Evolutionary conservation across 2,329 filamentous ascomycete genomes (phyloP).

Genomic region (Stachybotrys echinatus): DNA sequence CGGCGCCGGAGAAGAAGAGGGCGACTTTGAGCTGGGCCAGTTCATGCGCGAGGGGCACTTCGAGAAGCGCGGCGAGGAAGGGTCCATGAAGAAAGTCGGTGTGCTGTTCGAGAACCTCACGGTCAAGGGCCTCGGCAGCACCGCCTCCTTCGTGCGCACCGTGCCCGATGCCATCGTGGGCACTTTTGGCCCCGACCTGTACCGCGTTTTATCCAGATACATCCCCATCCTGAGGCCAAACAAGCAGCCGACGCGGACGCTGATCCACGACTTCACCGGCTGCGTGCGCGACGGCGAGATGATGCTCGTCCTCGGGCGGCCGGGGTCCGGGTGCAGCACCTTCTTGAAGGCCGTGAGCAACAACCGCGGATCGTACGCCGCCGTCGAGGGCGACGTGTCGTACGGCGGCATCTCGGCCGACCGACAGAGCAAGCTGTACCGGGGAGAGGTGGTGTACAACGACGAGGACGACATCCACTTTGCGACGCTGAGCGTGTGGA

Average conservation of each 20-base stretch:
- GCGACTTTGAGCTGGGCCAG: slow-evolving; percentile 59
- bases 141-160: slow-evolving; percentile 64
- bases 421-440: slow-evolving; percentile 62
- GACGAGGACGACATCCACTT: slow-evolving; percentile 74
- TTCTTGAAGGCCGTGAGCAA: slow-evolving; percentile 74
- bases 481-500: slow-evolving; percentile 68
- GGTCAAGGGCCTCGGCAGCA: slow-evolving; percentile 65
- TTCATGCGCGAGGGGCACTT: slow-evolving; percentile 73
- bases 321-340: slow-evolving; percentile 70
- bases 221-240: slow-evolving; percentile 24
- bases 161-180: slow-evolving; percentile 69
- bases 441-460: slow-evolving; percentile 75
- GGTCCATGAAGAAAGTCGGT: slow-evolving; percentile 70
- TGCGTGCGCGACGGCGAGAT: slow-evolving; percentile 29
- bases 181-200: slow-evolving; percentile 77
- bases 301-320: slow-evolving; percentile 54
- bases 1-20: not conserved
- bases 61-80: slow-evolving; percentile 59
- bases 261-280: slow-evolving; percentile 27
- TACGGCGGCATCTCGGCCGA: slow-evolving; percentile 68
- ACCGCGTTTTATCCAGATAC: slow-evolving; percentile 47
- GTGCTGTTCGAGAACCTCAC: slow-evolving; percentile 73
- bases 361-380: slow-evolving; percentile 58
- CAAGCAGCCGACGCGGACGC: slow-evolving; percentile 16
- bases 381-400: slow-evolving; percentile 62